Base-by-base conservation (phyloP, 1,284 basidiomycete species). In the Leccinum subspadiceum region DNA sequence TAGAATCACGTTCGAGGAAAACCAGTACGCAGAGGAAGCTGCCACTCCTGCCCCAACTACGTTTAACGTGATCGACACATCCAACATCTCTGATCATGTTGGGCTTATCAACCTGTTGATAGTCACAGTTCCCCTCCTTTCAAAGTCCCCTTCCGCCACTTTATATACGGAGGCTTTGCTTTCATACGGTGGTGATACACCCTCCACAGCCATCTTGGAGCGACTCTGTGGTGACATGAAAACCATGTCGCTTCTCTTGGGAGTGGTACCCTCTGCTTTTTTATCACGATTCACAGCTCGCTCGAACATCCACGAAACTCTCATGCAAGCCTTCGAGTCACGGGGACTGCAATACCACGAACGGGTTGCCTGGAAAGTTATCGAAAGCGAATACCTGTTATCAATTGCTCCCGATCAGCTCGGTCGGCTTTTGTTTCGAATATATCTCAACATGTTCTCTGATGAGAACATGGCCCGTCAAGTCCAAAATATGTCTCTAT, bases 51-150 rank as follows among this genome's bases (percentile, higher is more conserved):
- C 79, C 0, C 80, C 81, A 1, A 61, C 70, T 4, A 60, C 57
- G 0, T 85, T 84, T 70, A 74, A 83, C 55, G 74, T 83, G 46
- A 81, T 85, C 56, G 82, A 85, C 31, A 81, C 83, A 0, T 83
- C 82, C 4, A 84, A 84, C 57, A 64, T 84, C 8, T 59, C 70
- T 15, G 82, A 85, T 63, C 76, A 80, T 51, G 35, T 78, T 2
- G 83, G 82, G 0, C 68, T 83, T 3, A 46, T 84, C 17, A 85
- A 85, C 59, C 51, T 84, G 29, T 68, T 85, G 17, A 58, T 78
- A 7, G 70, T 70, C 12, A 69, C 77, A 0, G 56, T 64, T 17
- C 73, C 81, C 39, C 68, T 84, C 5, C 72, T 84, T 20, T 58
- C 60, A 15, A 65, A 62, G 54, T 54, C 65, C 1, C 55, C 69